phyloP scores from a whole-genome alignment of 2,329 filamentous ascomycete species.

The Acarospora socialis region DNA sequence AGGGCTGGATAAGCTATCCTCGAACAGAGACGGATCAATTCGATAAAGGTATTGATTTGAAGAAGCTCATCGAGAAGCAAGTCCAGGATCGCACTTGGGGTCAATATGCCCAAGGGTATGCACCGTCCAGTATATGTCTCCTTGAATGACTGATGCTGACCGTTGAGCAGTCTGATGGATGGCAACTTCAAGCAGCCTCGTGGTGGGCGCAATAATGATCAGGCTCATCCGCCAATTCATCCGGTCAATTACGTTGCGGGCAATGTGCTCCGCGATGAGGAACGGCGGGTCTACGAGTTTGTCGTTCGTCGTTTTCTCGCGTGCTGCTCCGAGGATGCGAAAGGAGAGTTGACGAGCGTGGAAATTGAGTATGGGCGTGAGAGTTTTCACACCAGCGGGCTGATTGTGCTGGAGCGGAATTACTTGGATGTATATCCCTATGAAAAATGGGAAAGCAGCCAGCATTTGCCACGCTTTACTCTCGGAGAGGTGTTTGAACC shows the following conservation, averaged over 20 bases:
- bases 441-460: constrained; percentile 87
- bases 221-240: constrained; percentile 94
- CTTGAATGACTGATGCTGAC: neutral
- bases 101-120: constrained; percentile 53
- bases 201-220: constrained; percentile 78
- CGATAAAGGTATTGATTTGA: constrained; percentile 75
- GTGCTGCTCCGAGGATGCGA: constrained; percentile 88
- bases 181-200: constrained; percentile 72
- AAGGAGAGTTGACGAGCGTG: constrained; percentile 71
- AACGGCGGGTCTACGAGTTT: constrained; percentile 79
- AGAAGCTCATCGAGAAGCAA: constrained; percentile 69
- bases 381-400: constrained; percentile 63
- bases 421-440: constrained; percentile 94
- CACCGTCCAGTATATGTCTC: neutral
- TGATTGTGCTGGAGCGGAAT: constrained; percentile 76
- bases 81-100: constrained; percentile 66
- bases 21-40: constrained; percentile 96
- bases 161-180: constrained; percentile 41
- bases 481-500: constrained; percentile 75
- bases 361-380: constrained; percentile 76
- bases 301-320: constrained; percentile 83
- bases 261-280: constrained; percentile 44
- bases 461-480: constrained; percentile 64
- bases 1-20: constrained; percentile 93
- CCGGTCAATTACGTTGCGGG: constrained; percentile 73